Evolutionary conservation across 164 flowering plant genomes (phyloP).

Genomic region (Magnolia changhungtana): DNA sequence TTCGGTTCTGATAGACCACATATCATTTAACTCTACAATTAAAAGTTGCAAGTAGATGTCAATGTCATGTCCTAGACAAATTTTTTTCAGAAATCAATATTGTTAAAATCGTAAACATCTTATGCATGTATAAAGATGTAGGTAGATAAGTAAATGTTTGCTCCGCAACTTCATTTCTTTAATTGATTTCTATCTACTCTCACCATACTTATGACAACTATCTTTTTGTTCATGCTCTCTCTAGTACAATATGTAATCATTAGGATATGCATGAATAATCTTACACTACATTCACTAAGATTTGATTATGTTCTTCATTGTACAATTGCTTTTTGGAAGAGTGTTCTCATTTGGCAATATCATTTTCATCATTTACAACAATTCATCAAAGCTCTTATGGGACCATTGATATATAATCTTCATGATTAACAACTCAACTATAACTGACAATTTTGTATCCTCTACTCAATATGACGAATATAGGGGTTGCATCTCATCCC

Average conservation of each 20-base stretch:
- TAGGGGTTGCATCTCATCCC: too few species aligned
- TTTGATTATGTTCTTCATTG: neutral
- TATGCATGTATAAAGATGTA: neutral
- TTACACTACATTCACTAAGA: neutral
- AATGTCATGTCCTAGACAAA: neutral
- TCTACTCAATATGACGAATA: too few species aligned
- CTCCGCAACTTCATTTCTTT: neutral
- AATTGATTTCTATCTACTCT: neutral
- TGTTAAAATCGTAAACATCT: neutral
- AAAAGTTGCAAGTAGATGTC: slow-evolving; percentile 5
- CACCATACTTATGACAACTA: neutral
- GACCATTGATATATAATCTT: neutral
- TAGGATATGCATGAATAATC: neutral
- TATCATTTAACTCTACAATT: neutral
- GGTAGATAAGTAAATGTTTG: neutral
- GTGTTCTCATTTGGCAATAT: neutral
- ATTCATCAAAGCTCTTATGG: neutral
- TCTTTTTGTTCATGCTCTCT: neutral
- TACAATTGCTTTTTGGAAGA: neutral
- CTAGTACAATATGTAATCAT: neutral
- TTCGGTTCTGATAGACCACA: neutral
- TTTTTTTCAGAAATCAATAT: too few species aligned
- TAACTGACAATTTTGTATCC: too few species aligned
- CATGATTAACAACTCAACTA: neutral
- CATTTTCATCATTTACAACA: neutral